A percentile compares a stretch with the other conserved stretches of the same genome.
Conservation (phyloP, 2,329 filamentous ascomycete species). For the Zarea fungicola region DNA sequence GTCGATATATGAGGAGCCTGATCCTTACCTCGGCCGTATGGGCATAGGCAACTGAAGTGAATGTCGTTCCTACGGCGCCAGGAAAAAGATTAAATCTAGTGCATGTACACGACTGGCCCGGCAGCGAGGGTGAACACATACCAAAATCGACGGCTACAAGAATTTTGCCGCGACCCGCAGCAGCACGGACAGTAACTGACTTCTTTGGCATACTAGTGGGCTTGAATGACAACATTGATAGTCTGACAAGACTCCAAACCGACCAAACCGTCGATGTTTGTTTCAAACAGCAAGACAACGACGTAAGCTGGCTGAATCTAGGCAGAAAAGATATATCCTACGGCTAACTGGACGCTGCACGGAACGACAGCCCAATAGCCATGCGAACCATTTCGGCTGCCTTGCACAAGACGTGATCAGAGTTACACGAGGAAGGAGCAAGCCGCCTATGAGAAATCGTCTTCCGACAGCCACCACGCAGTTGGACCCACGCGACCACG, state of each 20-base stretch:
- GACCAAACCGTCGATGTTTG: neutral
- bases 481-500: neutral
- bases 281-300: neutral
- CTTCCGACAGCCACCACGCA: neutral
- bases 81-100: neutral
- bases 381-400: neutral
- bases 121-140: neutral
- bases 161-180: constrained; percentile 2
- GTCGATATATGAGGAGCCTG: neutral
- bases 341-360: neutral
- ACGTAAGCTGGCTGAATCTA: neutral
- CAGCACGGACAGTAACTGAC: neutral
- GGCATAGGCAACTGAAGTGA: constrained; percentile 1
- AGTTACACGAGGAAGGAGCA: neutral
- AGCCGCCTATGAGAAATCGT: neutral
- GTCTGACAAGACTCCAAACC: neutral
- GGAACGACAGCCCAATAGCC: neutral
- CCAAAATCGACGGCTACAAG: constrained; percentile 4
- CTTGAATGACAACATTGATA: neutral
- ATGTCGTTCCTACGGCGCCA: constrained; percentile 5
- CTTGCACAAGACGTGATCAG: neutral
- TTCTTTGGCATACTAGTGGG: neutral
- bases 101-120: neutral
- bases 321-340: neutral
- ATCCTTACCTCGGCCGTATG: constrained; percentile 2